Percentiles rank a stretch among this genome's conserved stretches.
Evolutionary conservation across 2,329 filamentous ascomycete genomes (phyloP).

Genomic region (Penicillium occitanis): DNA sequence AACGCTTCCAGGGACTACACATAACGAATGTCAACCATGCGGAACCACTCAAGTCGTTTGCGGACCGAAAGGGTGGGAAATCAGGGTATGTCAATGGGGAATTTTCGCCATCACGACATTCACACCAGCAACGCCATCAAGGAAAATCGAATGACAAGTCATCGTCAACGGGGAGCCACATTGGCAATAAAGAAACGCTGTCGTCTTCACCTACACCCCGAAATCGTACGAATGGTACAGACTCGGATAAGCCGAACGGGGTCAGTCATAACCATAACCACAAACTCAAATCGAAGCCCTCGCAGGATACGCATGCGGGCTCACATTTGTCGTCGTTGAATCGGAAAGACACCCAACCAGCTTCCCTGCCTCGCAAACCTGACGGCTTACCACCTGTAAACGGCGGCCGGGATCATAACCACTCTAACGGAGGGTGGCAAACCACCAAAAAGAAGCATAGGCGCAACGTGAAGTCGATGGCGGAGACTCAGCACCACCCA

Average conservation of each 20-base stretch:
- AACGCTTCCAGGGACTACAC: constrained; percentile 40
- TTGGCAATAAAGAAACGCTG: constrained; percentile 32
- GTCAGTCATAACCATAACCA: constrained; percentile 25
- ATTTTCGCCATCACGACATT: constrained; percentile 9
- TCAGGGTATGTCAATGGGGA: constrained; percentile 15
- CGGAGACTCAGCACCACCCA: constrained; percentile 30
- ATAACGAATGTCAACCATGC: constrained; percentile 30
- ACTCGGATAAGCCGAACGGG: constrained; percentile 39
- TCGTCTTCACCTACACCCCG: constrained; percentile 34
- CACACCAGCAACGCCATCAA: constrained; percentile 19
- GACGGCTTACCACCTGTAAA: constrained; percentile 32
- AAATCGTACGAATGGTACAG: constrained; percentile 34
- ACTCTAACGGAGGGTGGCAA: constrained; percentile 42
- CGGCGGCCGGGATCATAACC: constrained; percentile 26
- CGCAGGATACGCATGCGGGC: constrained; percentile 29
- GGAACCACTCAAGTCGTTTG: constrained; percentile 28
- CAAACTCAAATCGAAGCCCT: constrained; percentile 36
- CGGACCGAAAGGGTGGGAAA: constrained; percentile 30
- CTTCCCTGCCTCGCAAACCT: constrained; percentile 32
- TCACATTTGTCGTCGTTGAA: constrained; percentile 24
- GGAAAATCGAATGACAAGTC: constrained; percentile 16
- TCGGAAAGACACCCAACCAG: constrained; percentile 33
- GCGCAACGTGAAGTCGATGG: constrained; percentile 36
- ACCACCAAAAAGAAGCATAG: constrained; percentile 47
- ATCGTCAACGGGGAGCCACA: constrained; percentile 29